Evolutionary conservation across 1,139 yeast genomes (phyloP), one percentile per base, ranked within the genome.

Genomic region (Zygosaccharomyces sapae): DNA sequence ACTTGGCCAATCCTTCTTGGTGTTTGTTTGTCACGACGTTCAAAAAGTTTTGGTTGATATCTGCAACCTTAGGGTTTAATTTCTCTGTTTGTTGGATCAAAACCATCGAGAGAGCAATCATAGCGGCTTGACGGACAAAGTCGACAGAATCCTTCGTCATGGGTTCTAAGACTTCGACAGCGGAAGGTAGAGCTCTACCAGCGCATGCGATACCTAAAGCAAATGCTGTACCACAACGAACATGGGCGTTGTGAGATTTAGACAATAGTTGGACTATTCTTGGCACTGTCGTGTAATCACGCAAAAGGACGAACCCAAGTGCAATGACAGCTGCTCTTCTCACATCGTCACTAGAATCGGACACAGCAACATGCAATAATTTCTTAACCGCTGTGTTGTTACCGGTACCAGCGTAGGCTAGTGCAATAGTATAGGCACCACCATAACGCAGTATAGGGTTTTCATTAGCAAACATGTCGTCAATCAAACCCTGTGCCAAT

Each of bases 391-490:
- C 97, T 49, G 72, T 72, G 67, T 89, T 89, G 68, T 86, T 83
- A 31, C 96, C 95, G n/a, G 98, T 90, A 52, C 99, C 99, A 46
- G 95, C 95, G 68, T 89, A 92, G 0, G 98, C 97, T 59, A 94
- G 76, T 0, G 97, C 97, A 59, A 92, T 79, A 3, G 97, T 83
- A 67, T 82, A 89, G 39, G 92, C 95, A 65, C 96, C 97, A 68
- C 98, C 98, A 66, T 90, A 92, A 70, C 99, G 84, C 57, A 94
- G 76, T 49, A 86, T 81, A 6, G 96, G 78, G 56, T 83, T 86
- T 64, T 88, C 96, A 63, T 84, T 92, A 7, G 70, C 71, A 62
- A 87, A 69, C 63, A 92, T 74, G 54, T 76, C 73, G 37, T 79
- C 81, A 56, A 92, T 86, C 29, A 80, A 70, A n/a, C 68, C 70